These are phyloP conservation scores for Ilyonectria robusta DNA, from an alignment of 2,329 filamentous ascomycete genomes.

Conservation along the genomic window DNA sequence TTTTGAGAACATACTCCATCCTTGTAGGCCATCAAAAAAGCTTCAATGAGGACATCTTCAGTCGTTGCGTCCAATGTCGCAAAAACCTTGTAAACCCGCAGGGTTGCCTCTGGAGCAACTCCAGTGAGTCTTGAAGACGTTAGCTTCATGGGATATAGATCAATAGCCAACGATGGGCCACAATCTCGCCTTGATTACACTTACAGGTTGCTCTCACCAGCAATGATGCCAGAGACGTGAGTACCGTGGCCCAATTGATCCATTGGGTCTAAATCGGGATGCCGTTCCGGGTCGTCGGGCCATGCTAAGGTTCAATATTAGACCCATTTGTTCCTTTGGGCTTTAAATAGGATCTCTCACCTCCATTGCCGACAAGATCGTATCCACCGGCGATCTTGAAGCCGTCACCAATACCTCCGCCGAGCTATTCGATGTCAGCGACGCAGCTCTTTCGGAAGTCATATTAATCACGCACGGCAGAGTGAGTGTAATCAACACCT, in stretches of 20 bases:
- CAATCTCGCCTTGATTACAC: not conserved
- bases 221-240: conserved; percentile 51
- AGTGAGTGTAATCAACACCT: conserved; percentile 4
- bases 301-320: conserved; percentile 2
- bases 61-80: conserved; percentile 7
- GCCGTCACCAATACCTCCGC: conserved; percentile 43
- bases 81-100: conserved; percentile 50
- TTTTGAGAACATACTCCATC: conserved; percentile 45
- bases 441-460: not conserved
- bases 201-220: conserved; percentile 36
- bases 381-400: conserved; percentile 46
- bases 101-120: conserved; percentile 48
- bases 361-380: conserved; percentile 42
- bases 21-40: conserved; percentile 53
- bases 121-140: conserved; percentile 29
- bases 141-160: not conserved
- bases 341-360: not conserved
- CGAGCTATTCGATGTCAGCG: conserved; percentile 37
- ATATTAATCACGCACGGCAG: not conserved
- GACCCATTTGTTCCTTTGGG: not conserved
- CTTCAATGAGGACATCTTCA: conserved; percentile 49
- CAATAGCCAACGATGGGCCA: not conserved
- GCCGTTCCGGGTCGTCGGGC: conserved; percentile 19
- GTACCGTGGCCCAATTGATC: conserved; percentile 49
- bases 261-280: conserved; percentile 46